Percentiles rank a stretch among this genome's conserved stretches.
These are phyloP conservation scores for Solanum ossicruentum DNA, from an alignment of 257 asterid genomes.

Conservation along the genomic window DNA sequence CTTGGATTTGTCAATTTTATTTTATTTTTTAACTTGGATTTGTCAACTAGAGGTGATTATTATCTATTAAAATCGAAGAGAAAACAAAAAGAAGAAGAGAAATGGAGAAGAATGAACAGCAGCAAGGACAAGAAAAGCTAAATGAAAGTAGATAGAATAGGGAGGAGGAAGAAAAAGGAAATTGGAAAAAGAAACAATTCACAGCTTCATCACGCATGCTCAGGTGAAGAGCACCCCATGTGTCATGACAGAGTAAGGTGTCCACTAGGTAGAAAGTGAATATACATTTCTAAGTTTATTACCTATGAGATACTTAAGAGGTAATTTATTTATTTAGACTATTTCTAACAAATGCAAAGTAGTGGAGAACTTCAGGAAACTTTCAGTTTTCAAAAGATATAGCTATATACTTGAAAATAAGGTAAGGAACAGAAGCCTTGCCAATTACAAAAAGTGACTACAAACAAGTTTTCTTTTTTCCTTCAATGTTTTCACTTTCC, in stretches of 20 bases:
- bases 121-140: neutral
- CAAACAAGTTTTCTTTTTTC: neutral
- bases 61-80: neutral
- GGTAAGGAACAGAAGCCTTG: neutral
- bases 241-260: neutral
- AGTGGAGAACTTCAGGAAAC: neutral
- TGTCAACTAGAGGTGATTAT: neutral
- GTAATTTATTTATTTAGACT: neutral
- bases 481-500: neutral
- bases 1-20: neutral
- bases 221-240: neutral
- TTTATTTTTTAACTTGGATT: neutral
- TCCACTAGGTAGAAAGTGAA: neutral
- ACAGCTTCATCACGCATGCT: neutral
- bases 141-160: neutral
- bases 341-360: neutral
- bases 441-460: neutral
- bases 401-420: neutral
- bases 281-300: neutral
- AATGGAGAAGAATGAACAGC: neutral
- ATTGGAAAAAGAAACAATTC: neutral
- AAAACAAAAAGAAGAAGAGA: neutral
- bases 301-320: neutral
- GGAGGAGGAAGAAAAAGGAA: neutral
- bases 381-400: neutral